Percentiles rank a stretch among this genome's conserved stretches.
These are phyloP conservation scores for Jaapia argillacea DNA, from an alignment of 768 basidiomycete genomes.

Conservation along the genomic window DNA sequence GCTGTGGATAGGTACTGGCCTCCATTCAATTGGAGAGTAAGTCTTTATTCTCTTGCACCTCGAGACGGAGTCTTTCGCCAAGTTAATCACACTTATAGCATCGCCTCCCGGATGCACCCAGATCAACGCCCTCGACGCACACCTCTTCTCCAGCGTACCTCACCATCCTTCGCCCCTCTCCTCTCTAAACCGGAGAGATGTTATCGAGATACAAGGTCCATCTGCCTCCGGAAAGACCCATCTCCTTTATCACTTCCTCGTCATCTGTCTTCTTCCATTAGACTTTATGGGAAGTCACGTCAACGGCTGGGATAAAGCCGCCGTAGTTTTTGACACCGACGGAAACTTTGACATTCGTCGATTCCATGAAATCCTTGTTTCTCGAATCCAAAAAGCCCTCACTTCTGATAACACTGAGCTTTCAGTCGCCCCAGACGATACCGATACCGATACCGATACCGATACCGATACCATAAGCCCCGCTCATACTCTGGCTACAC, in stretches of 20 bases:
- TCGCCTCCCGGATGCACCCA: conserved; percentile 19
- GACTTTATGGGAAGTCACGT: conserved; percentile 20
- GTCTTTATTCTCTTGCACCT: neutral
- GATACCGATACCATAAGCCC: neutral
- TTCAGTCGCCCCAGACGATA: neutral
- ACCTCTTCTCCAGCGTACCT: conserved; percentile 10
- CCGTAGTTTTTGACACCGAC: conserved; percentile 65
- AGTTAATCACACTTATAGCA: conserved; percentile 17
- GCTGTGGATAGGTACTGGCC: conserved; percentile 29
- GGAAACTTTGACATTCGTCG: conserved; percentile 48
- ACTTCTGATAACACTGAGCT: conserved; percentile 1
- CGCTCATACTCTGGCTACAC: conserved; percentile 20
- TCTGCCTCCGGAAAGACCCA: conserved; percentile 72
- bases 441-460: too few species aligned
- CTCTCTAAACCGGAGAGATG: conserved; percentile 42
- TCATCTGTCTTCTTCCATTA: conserved; percentile 46
- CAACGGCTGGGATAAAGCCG: conserved; percentile 57
- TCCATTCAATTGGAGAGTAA: conserved; percentile 29
- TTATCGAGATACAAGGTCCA: conserved; percentile 70
- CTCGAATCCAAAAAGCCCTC: conserved; percentile 30
- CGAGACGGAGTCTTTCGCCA: neutral
- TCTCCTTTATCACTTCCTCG: conserved; percentile 56
- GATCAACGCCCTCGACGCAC: conserved; percentile 24
- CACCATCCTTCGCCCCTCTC: conserved; percentile 12
- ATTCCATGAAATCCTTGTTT: conserved; percentile 40